Base-by-base conservation (phyloP, 1,284 basidiomycete genomes). In the Ganoderma sinense region DNA sequence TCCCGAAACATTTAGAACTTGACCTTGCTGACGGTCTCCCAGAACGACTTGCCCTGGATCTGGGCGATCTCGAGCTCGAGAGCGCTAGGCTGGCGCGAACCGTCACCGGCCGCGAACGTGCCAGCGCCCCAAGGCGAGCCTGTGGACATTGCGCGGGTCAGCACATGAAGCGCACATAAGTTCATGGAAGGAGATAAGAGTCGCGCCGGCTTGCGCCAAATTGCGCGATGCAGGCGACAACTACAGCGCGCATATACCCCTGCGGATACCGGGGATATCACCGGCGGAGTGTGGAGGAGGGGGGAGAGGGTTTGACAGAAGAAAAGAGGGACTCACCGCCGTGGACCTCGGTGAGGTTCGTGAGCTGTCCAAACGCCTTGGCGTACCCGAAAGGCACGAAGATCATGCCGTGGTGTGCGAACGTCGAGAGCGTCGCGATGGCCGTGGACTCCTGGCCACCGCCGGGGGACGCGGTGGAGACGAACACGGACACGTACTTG, bases 361-460 rank as follows among this genome's bases (percentile, higher is more conserved):
- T 81, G 72, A 95, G 79, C 77, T 90, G 87, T 1, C 82, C 77
- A 69, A 89, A 90, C 4, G 85, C 76, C 71, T 85, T 78, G 58
- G 86, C 84, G 84, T 95, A 97, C 18, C 94, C 95, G 68, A 95
- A 84, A 33, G 95, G 94, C 11, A 96, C 93, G 79, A 85, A 95
- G 79, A 89, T 84, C 74, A 95, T 86, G 43, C 94, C 94, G 78
- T 96, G 95, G 82, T 97, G 95, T 26, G 87, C 84, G 73, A 96
- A 84, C 61, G 92, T 94, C 31, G 94, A 94, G 65, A 96, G 73
- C 56, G 87, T 80, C 76, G 86, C 88, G 71, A 91, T 73, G 41
- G 86, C 84, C 53, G 95, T 96, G 31, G 87, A 79, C 80, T 94
- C 93, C 77, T 94, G 93, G 67, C 93, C 93, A 70, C 93, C 92